Percentiles rank a stretch among this genome's conserved stretches.
Evolutionary conservation across 2,329 filamentous ascomycete species (phyloP).

Genomic region (Nemania sp.): DNA sequence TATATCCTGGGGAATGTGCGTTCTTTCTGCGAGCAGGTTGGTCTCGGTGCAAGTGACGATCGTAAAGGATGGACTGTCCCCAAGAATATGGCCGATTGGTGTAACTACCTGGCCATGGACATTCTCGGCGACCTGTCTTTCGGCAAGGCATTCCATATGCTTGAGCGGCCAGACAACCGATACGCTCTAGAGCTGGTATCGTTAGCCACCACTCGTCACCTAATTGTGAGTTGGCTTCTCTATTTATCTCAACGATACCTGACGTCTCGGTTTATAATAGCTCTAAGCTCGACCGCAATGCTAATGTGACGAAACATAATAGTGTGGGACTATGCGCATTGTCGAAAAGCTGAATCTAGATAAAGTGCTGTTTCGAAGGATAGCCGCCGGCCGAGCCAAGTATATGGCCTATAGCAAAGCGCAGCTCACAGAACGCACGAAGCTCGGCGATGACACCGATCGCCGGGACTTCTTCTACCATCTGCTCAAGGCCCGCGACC

Average conservation of each 20-base stretch:
- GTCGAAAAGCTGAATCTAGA: slow-evolving; percentile 68
- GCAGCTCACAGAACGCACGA: slow-evolving; percentile 68
- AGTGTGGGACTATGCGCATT: slow-evolving; percentile 74
- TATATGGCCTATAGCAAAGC: slow-evolving; percentile 73
- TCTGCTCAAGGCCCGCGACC: slow-evolving; percentile 70
- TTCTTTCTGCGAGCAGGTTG: slow-evolving; percentile 65
- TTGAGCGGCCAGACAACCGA: slow-evolving; percentile 61
- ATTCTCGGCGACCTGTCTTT: slow-evolving; percentile 64
- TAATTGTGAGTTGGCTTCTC: slow-evolving; percentile 57
- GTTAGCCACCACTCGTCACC: slow-evolving; percentile 67
- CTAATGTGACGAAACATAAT: slow-evolving; percentile 3
- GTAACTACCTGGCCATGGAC: slow-evolving; percentile 65
- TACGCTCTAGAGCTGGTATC: slow-evolving; percentile 70
- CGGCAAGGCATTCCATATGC: slow-evolving; percentile 65
- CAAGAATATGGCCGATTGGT: slow-evolving; percentile 66
- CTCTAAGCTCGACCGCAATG: not conserved
- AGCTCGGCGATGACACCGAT: slow-evolving; percentile 65
- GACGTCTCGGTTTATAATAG: not conserved
- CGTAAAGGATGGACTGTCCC: slow-evolving; percentile 60
- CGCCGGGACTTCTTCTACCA: slow-evolving; percentile 78
- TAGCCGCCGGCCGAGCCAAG: slow-evolving; percentile 66
- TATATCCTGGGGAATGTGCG: slow-evolving; percentile 68
- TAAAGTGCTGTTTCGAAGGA: slow-evolving; percentile 67
- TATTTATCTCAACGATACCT: not conserved
- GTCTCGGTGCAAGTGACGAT: slow-evolving; percentile 45